phyloP scores from a whole-genome alignment of 176 grass and related monocot genomes.

The Aechmea fasciata region DNA sequence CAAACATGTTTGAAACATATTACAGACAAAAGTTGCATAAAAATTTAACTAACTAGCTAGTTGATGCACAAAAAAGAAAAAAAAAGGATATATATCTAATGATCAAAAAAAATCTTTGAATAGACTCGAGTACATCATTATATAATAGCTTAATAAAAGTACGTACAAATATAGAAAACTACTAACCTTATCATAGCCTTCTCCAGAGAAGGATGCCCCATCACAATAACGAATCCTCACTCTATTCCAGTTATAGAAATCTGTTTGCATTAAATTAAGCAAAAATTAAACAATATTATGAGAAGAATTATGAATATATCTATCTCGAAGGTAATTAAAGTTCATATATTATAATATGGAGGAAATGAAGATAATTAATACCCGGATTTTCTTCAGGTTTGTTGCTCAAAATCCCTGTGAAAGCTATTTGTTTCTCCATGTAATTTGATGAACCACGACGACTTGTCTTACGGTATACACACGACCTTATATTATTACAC shows the following conservation, averaged over 20 bases:
- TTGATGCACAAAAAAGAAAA: not conserved
- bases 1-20: not conserved
- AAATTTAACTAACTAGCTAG: not conserved
- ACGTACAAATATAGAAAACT: not conserved
- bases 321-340: not conserved
- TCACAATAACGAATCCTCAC: constrained; percentile 82
- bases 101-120: too few relatives aligned
- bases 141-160: too few relatives aligned
- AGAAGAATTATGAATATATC: not conserved
- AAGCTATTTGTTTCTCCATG: constrained; percentile 57
- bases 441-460: constrained; percentile 52
- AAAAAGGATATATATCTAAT: too few relatives aligned
- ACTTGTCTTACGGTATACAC: constrained; percentile 34
- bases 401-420: constrained; percentile 60
- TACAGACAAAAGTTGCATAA: not conserved
- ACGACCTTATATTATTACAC: constrained; percentile 61
- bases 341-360: not conserved
- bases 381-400: constrained; percentile 55
- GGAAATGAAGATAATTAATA: constrained; percentile 7
- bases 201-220: constrained; percentile 66
- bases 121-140: not conserved
- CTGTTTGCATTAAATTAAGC: constrained; percentile 16
- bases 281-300: constrained; percentile 9
- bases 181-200: constrained; percentile 52
- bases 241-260: constrained; percentile 95